Conservation (phyloP, 371 early-diverging fungal genomes). For the Funneliformis caledonium region DNA sequence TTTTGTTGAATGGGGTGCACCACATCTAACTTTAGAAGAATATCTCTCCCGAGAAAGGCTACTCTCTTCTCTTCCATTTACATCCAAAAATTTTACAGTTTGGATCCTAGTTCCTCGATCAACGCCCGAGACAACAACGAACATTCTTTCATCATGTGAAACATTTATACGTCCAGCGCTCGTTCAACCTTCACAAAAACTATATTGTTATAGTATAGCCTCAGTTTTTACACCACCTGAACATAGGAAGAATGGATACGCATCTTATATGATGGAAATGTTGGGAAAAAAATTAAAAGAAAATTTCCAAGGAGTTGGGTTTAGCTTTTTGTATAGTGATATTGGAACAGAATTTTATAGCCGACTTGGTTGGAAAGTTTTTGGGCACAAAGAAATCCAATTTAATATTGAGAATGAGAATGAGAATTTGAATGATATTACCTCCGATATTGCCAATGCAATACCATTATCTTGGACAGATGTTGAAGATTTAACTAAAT, state of each 20-base stretch:
- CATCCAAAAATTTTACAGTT: conserved; percentile 43
- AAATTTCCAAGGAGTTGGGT: conserved; percentile 22
- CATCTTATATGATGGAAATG: conserved; percentile 46
- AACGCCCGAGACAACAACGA: conserved; percentile 19
- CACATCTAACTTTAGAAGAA: conserved; percentile 43
- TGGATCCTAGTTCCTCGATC: conserved; percentile 51
- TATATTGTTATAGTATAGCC: conserved; percentile 46
- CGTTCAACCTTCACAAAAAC: conserved; percentile 39
- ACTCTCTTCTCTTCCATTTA: conserved; percentile 45
- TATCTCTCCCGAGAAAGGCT: conserved; percentile 49
- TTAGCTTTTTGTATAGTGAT: conserved; percentile 51
- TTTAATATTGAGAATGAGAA: conserved; percentile 12
- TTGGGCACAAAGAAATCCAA: conserved; percentile 42
- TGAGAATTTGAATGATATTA: background rate
- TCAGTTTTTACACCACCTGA: conserved; percentile 51
- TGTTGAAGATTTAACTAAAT: background rate
- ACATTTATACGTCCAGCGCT: conserved; percentile 48
- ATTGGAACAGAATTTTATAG: conserved; percentile 50
- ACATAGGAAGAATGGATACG: conserved; percentile 50
- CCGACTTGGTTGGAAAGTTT: conserved; percentile 48
- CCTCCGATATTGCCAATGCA: background rate
- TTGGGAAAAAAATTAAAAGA: conserved; percentile 38
- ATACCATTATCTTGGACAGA: background rate
- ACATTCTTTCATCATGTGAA: conserved; percentile 46
- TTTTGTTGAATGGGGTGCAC: conserved; percentile 48